Conservation (phyloP, 306 rosid genomes). For the Pachyrhizus erosus region DNA sequence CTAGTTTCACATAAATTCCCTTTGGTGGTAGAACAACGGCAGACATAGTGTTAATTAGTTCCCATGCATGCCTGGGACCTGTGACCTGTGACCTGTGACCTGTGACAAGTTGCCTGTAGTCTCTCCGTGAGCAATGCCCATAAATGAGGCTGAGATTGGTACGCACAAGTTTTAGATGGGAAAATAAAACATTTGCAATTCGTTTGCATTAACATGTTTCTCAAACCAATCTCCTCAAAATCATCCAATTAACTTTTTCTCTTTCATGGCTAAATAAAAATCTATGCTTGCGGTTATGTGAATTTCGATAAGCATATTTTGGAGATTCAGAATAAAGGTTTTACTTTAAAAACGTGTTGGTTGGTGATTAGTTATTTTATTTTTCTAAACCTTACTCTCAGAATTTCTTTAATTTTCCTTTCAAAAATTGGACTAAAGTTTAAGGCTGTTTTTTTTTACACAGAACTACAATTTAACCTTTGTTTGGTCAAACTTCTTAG, state of each 20-base stretch:
- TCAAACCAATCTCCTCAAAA: background rate
- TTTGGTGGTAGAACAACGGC: constrained; percentile 36
- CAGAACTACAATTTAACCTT: background rate
- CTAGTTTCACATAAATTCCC: constrained; percentile 29
- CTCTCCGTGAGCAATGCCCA: constrained; percentile 51
- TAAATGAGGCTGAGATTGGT: constrained; percentile 41
- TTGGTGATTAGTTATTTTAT: too few relatives aligned
- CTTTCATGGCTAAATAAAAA: background rate
- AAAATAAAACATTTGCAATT: too few relatives aligned
- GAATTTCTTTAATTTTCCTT: too few relatives aligned
- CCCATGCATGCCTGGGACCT: constrained; percentile 38
- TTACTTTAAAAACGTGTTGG: too few relatives aligned
- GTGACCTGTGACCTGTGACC: constrained; percentile 47
- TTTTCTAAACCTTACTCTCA: too few relatives aligned
- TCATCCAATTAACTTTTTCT: background rate
- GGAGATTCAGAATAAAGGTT: too few relatives aligned
- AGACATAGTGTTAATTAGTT: constrained; percentile 48
- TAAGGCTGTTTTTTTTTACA: too few relatives aligned
- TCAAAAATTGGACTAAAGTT: too few relatives aligned
- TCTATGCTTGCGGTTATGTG: background rate
- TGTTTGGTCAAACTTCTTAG: background rate
- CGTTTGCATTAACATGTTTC: background rate
- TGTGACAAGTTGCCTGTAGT: constrained; percentile 37
- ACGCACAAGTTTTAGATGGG: background rate
- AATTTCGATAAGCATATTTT: too few relatives aligned